phyloP scores from a whole-genome alignment of 2,329 filamentous ascomycete genomes.

The Aspergillus sp. region DNA sequence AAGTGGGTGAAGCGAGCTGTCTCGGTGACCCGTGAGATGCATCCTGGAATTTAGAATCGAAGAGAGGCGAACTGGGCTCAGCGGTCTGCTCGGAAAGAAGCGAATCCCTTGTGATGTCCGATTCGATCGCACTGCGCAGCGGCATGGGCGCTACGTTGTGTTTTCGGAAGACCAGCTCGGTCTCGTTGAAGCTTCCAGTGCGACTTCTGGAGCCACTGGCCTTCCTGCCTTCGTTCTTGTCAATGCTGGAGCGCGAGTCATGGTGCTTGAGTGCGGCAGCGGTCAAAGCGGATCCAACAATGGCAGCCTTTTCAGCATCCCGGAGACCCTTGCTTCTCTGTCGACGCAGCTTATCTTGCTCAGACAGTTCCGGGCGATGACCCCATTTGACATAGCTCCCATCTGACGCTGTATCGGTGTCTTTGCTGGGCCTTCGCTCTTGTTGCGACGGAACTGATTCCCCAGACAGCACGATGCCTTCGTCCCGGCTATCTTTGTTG shows the following conservation, averaged over 20 bases:
- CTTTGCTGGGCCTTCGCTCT: constrained; percentile 53
- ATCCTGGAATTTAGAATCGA: constrained; percentile 59
- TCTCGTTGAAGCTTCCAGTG: constrained; percentile 52
- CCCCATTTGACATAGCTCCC: constrained; percentile 42
- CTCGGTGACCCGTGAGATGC: constrained; percentile 58
- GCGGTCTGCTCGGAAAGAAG: constrained; percentile 80
- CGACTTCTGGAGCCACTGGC: constrained; percentile 30
- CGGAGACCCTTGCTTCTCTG: constrained; percentile 55
- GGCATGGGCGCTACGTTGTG: constrained; percentile 78
- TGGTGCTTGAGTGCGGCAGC: constrained; percentile 62
- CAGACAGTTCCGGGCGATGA: constrained; percentile 47
- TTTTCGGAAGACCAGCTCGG: constrained; percentile 51
- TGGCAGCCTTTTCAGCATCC: constrained; percentile 55
- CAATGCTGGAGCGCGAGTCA: constrained; percentile 60
- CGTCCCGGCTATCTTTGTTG: constrained; percentile 57
- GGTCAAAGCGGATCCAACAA: constrained; percentile 58
- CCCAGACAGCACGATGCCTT: constrained; percentile 57
- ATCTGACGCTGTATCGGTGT: constrained; percentile 47
- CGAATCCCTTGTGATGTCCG: constrained; percentile 83
- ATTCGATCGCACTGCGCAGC: constrained; percentile 79
- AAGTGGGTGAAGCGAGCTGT: constrained; percentile 56
- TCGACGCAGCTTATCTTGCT: constrained; percentile 52
- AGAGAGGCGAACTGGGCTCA: constrained; percentile 65
- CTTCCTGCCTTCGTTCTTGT: constrained; percentile 40
- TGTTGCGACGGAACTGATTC: constrained; percentile 50